These are phyloP conservation scores for Naganishia sp. DNA, from an alignment of 1,284 basidiomycete species.

Conservation along the genomic window DNA sequence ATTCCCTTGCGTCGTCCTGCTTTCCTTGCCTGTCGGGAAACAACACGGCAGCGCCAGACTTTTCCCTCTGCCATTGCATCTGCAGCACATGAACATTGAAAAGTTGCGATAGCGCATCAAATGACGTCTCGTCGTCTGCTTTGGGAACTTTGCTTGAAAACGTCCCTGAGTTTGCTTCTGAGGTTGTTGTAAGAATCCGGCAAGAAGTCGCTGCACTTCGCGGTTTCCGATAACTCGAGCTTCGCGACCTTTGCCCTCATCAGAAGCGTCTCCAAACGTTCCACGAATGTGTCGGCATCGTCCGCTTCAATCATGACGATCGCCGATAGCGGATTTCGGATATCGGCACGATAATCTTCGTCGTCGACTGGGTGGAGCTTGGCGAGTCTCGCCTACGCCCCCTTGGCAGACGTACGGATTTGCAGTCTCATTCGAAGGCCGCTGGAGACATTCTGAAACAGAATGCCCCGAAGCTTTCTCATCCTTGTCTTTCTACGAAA, in stretches of 20 bases:
- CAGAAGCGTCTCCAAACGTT: constrained; percentile 14
- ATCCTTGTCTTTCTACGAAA: constrained; percentile 26
- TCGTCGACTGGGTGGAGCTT: constrained; percentile 10
- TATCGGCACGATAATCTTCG: constrained; percentile 26
- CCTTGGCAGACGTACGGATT: constrained; percentile 12
- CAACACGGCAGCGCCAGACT: not conserved
- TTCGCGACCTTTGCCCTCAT: constrained; percentile 18
- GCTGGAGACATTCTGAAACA: constrained; percentile 15
- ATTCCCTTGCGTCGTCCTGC: constrained; percentile 11
- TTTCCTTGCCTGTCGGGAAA: constrained; percentile 11
- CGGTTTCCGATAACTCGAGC: constrained; percentile 12
- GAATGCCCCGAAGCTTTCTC: constrained; percentile 17
- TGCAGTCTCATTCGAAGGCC: constrained; percentile 18
- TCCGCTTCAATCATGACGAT: constrained; percentile 12
- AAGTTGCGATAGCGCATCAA: not conserved
- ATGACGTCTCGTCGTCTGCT: constrained; percentile 5
- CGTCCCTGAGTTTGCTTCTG: constrained; percentile 13
- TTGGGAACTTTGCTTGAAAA: not conserved
- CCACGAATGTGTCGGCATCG: constrained; percentile 28
- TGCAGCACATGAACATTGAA: constrained; percentile 25
- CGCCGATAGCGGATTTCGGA: constrained; percentile 18
- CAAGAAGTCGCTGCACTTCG: constrained; percentile 26
- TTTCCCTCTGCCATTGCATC: constrained; percentile 10
- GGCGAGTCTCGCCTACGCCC: constrained; percentile 14
- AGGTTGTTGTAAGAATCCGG: constrained; percentile 14